A percentile compares a stretch with the other conserved stretches of the same genome.
These are phyloP conservation scores for Lolium multiflorum DNA, from an alignment of 176 grass and related monocot genomes.

Conservation along the genomic window DNA sequence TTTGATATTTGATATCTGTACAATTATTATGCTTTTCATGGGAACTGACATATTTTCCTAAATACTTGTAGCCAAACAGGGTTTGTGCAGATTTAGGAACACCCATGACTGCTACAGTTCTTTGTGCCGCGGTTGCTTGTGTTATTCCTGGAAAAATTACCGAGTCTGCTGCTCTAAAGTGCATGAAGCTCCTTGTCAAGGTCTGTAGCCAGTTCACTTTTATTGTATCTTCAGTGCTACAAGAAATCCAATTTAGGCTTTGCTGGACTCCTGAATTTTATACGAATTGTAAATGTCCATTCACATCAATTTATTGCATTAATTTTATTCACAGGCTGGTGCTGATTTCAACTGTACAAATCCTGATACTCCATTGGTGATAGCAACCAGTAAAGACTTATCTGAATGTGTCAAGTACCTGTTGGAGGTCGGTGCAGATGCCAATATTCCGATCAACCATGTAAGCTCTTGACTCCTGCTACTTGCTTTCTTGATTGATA, in stretches of 20 bases:
- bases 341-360: conserved; percentile 44
- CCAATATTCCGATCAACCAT: conserved; percentile 45
- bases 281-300: background rate
- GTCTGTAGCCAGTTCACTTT: background rate
- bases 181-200: conserved; percentile 43
- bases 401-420: conserved; percentile 43
- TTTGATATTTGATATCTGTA: background rate
- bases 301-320: background rate
- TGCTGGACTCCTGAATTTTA: background rate
- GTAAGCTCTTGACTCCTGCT: conserved; percentile 3
- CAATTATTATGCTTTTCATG: conserved; percentile 1
- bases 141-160: conserved; percentile 26
- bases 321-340: conserved; percentile 36
- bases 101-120: conserved; percentile 35
- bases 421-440: conserved; percentile 41
- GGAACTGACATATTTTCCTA: background rate
- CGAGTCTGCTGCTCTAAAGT: conserved; percentile 42
- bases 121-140: conserved; percentile 39
- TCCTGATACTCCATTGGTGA: conserved; percentile 50
- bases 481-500: background rate
- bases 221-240: background rate
- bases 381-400: conserved; percentile 38
- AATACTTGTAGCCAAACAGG: conserved; percentile 38
- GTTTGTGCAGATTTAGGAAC: conserved; percentile 29
- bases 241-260: background rate